Evolutionary conservation across 495 filamentous ascomycete species (phyloP).

Genomic region (Hypoxylon rickii): DNA sequence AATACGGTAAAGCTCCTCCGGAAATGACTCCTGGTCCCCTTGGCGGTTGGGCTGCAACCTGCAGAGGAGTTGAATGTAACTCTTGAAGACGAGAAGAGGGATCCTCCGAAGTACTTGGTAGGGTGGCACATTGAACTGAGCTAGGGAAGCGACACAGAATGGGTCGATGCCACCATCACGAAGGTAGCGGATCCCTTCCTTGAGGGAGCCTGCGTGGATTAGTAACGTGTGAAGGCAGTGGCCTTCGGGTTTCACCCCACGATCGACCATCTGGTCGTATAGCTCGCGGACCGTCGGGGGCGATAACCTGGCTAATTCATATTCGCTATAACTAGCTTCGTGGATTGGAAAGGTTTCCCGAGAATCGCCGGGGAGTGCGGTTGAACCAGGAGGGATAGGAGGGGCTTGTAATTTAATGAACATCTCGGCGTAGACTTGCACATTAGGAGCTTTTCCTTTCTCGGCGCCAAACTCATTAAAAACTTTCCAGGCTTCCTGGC

Average conservation of each 20-base stretch:
- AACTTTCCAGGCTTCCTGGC: slow-evolving; percentile 49
- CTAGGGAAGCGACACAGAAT: slow-evolving; percentile 9
- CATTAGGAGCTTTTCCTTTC: slow-evolving; percentile 30
- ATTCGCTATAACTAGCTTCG: slow-evolving; percentile 48
- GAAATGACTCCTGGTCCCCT: slow-evolving; percentile 9
- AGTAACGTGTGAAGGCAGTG: slow-evolving; percentile 44
- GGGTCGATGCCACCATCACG: slow-evolving; percentile 38
- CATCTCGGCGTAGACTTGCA: slow-evolving; percentile 50
- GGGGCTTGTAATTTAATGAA: slow-evolving; percentile 47
- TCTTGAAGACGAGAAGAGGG: slow-evolving; percentile 38
- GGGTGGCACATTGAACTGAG: slow-evolving; percentile 22
- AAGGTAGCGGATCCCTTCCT: slow-evolving; percentile 43
- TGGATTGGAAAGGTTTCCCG: slow-evolving; percentile 43
- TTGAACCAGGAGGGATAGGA: slow-evolving; percentile 8
- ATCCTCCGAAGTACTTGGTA: slow-evolving; percentile 23
- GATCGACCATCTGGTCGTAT: slow-evolving; percentile 44
- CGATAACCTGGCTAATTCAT: slow-evolving; percentile 45
- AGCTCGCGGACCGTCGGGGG: slow-evolving; percentile 45
- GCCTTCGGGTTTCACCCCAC: slow-evolving; percentile 42
- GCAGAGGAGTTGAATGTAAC: slow-evolving; percentile 49
- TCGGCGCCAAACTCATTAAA: slow-evolving; percentile 42
- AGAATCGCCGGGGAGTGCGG: slow-evolving; percentile 45
- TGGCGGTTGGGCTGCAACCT: slow-evolving; percentile 27
- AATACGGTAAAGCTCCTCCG: slow-evolving; percentile 22
- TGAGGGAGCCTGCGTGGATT: slow-evolving; percentile 36